Evolutionary conservation across 805 yeast genomes (phyloP), one percentile per base, ranked within the genome.

Genomic region (Candida koratica): DNA sequence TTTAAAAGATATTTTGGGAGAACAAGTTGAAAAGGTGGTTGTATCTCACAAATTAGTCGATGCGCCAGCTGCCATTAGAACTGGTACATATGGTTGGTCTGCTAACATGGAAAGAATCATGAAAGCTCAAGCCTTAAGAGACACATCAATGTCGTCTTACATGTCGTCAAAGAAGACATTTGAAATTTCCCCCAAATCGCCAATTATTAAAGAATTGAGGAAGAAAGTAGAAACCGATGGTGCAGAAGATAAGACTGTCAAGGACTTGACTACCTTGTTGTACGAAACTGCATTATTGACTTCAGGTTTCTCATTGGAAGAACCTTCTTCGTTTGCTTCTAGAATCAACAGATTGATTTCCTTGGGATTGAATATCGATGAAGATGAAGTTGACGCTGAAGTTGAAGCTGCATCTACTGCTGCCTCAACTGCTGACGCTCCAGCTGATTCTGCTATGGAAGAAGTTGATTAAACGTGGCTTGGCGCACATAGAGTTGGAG

Each of bases 51-150:
- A 87, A 73, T 80, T 93, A 62, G 87, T 89, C 56, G 97, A 89
- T 61, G 89, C 97, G 41, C 99, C 99, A 69, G 98, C 98, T 67
- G 98, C 98, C 55, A 93, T 93, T 67, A 88, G 98, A 81, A 93
- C 98, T 53, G 97, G 97, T 54, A 97, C 93, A 77, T 93, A 93
- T 69, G 98, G 99, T 68, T 93, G 99, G 99, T 93, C 98, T 53
- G 99, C 99, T 60, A 93, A 93, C 79, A 93, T 93, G 98, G 99
- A 93, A 79, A 90, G 98, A 84, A 93, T 93, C 79, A 93, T 93
- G 99, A 93, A 93, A 79, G 98, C 98, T 46, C 99, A 93, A 78
- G 98, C 99, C 56, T 76, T 93, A 60, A 88, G 97, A 77, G 98
- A 93, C 70, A 85, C 95, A 55, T 78, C 95, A 55, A 93, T 93